Conservation (phyloP, 805 yeast genomes). For the Ogataea glucozyma region DNA sequence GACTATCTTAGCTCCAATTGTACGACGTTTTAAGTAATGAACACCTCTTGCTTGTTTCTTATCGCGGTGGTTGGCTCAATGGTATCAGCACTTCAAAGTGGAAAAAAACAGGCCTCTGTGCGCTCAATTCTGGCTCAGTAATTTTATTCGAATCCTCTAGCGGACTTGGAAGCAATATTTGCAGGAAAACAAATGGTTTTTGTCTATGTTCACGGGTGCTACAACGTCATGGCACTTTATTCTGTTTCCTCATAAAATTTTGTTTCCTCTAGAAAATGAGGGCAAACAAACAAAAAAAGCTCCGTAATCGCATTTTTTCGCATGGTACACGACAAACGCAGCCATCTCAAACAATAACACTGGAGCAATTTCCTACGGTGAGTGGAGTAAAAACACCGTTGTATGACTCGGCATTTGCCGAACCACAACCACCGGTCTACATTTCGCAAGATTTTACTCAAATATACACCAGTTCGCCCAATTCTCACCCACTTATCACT, state of each 20-base stretch:
- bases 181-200: background rate
- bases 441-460: too few relatives aligned
- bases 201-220: background rate
- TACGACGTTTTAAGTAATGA: background rate
- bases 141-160: background rate
- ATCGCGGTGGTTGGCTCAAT: too few relatives aligned
- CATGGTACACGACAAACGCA: slow-evolving; percentile 2
- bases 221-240: slow-evolving; percentile 17
- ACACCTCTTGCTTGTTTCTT: slow-evolving; percentile 1
- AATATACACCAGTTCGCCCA: too few relatives aligned
- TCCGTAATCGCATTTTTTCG: slow-evolving; percentile 4
- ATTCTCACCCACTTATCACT: too few relatives aligned
- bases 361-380: too few relatives aligned
- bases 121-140: slow-evolving; percentile 1
- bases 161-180: background rate
- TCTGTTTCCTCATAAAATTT: slow-evolving; percentile 18
- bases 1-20: background rate
- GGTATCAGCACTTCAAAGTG: too few relatives aligned
- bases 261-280: slow-evolving; percentile 14
- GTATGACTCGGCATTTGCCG: too few relatives aligned
- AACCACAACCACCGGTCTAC: background rate
- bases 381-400: too few relatives aligned
- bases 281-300: slow-evolving; percentile 13
- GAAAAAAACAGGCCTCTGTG: too few relatives aligned
- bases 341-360: too few relatives aligned